Base-by-base conservation (phyloP, 106 monocot species). In the Cymbidium sinense region DNA sequence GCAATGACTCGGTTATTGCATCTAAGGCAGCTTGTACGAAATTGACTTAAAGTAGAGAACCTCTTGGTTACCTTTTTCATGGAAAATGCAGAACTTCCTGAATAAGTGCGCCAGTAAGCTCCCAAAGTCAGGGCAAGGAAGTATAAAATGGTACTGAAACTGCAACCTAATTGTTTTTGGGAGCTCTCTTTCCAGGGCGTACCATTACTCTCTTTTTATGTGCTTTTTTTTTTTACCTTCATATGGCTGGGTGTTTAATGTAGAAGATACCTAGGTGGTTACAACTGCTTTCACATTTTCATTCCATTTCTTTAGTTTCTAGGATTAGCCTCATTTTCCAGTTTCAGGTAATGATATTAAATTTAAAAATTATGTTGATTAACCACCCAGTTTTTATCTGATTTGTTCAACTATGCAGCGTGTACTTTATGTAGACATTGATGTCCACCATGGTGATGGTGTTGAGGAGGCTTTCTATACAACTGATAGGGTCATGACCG, bases 381-480 rank as follows among this genome's bases (percentile, higher is more conserved):
- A 21, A 6, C 4, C 34, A 71, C 37, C 64, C 75, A 15, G 37
- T 44, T 33, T 52, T 58, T 43, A 43, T 43, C 70, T 80, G 76
- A 76, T 64, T 76, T 52, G 50, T 25, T 61, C 18, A 8, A 74
- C 39, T 76, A 44, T 74, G 75, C 85, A 85, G 85, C 85, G 85
- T 78, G 85, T 85, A 29, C 44, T 85, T 15, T 85, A 85, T 81
- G 85, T 85, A 77, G 85, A 85, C 74, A 85, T 85, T 74, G 85
- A 85, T 81, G 79, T 85, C 58, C 85, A 85, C 34, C 85, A 85
- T 78, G 85, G 85, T 21, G 81, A 85, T 81, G 85, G 85, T 39
- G 85, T 85, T 36, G 85, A 85, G 37, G 85, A 85, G 81, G 85
- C 85, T 34, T 85, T 85, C 75, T 85, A 75, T 67, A 85, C 81